Percentiles rank a stretch among this genome's conserved stretches.
Evolutionary conservation across 352 stramenopile genomes (phyloP).

Genomic region (Phytophthora vignae): DNA sequence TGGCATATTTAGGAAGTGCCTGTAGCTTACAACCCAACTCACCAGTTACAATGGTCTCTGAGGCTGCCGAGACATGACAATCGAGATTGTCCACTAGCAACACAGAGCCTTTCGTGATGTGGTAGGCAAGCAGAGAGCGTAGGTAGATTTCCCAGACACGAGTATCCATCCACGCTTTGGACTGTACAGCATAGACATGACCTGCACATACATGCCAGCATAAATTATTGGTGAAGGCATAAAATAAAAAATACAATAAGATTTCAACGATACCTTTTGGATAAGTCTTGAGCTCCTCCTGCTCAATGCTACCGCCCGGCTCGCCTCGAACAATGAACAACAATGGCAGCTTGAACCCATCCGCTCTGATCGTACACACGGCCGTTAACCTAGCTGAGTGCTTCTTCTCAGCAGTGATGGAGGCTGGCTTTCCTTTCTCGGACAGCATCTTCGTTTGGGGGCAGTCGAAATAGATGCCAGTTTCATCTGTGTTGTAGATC

Average conservation of each 20-base stretch:
- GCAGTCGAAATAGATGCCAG: too few relatives aligned
- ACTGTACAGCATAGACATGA: not conserved
- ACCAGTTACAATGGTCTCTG: not conserved
- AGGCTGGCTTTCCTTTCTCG: too few relatives aligned
- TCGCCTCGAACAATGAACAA: too few relatives aligned
- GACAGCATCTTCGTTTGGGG: too few relatives aligned
- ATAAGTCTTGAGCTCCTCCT: not conserved
- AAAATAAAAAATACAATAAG: not conserved
- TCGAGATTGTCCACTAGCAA: slow-evolving; percentile 8
- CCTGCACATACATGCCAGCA: not conserved
- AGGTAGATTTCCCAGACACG: slow-evolving; percentile 4
- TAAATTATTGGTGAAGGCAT: too few relatives aligned
- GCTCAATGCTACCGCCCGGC: not conserved
- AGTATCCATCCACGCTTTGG: not conserved
- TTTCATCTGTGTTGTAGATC: too few relatives aligned
- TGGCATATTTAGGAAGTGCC: slow-evolving; percentile 7
- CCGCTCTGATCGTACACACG: too few relatives aligned
- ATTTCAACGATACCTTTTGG: not conserved
- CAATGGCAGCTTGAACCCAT: too few relatives aligned
- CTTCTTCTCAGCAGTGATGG: too few relatives aligned
- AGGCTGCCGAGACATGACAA: slow-evolving; percentile 6
- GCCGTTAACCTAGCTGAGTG: too few relatives aligned
- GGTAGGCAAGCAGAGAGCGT: slow-evolving; percentile 7
- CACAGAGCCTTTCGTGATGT: not conserved
- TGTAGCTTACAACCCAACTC: slow-evolving; percentile 7